Base-by-base conservation (phyloP, 108 stramenopile species). In the Poteriospumella lacustris region DNA sequence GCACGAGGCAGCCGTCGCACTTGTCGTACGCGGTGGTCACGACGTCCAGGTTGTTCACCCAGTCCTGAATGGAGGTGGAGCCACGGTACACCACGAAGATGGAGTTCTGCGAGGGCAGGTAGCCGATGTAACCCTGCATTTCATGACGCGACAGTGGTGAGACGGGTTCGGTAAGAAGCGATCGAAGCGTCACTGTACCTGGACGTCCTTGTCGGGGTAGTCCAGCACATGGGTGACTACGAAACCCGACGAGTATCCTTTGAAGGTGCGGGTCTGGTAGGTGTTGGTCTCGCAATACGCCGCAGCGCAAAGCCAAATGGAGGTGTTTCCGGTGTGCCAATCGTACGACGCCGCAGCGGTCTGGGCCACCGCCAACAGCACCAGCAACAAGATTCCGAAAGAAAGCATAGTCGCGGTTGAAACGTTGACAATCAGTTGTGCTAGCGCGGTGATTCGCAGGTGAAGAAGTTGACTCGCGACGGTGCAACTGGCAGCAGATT, bases 21-120 rank as follows among this genome's bases (percentile, higher is more conserved):
- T 47, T 56, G 39, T 1, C 1, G 19, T 67, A 67, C 9, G 64
- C 9, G 19, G 64, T 67, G 19, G 19, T 9, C 29, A 39, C 31
- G 42, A 39, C 58, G 19, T 77, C 56, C 33, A 77, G 59, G 76
- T 77, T 31, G 15, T 60, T 3, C 40, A 67, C 15, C 76, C 76
- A 77, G 43, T 77, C 40, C n/a, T 1, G 1, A 28, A 69, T 2
- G 26, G 2, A 42, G 44, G 78, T n/a, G 1, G 78, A 24, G 33
- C 64, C 64, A 40, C 64, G 36, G 64, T 15, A 67, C 9, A 19
- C 36, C 12, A 67, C 64, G 19, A 40, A 67, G 15, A 67, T 67
- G 64, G 64, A 38, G 39, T 33, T 41, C 64, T 67, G 64, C 12
- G 39, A 40, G 31, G 64, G 40, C 39, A 41, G 36, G 31, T 67